Evolutionary conservation across 1,284 basidiomycete species (phyloP).

Genomic region (Neonothopanus nambi): DNA sequence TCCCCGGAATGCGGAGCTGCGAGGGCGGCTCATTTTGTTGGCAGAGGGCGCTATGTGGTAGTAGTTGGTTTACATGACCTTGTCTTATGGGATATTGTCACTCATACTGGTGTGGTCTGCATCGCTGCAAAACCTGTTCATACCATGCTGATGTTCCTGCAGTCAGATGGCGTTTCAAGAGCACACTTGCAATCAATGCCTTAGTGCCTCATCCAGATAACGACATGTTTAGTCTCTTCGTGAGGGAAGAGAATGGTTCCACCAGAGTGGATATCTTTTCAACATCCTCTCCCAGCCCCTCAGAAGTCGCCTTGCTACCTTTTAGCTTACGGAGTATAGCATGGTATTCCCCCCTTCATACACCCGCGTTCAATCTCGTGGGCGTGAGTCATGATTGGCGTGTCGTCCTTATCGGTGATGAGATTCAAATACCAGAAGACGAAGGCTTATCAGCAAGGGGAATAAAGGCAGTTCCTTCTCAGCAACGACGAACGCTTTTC

Average conservation of each 20-base stretch:
- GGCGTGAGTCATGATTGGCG: conserved; percentile 68
- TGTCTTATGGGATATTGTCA: conserved; percentile 81
- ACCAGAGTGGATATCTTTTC: conserved; percentile 48
- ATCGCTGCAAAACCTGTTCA: conserved; percentile 17
- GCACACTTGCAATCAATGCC: conserved; percentile 37
- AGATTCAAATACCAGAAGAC: conserved; percentile 39
- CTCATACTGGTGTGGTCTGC: conserved; percentile 60
- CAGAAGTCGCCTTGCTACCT: conserved; percentile 49
- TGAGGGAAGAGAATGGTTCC: conserved; percentile 35
- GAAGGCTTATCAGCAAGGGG: conserved; percentile 43
- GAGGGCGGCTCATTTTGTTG: conserved; percentile 62
- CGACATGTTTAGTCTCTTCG: conserved; percentile 59
- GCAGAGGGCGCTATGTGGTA: conserved; percentile 63
- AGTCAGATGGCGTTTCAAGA: conserved; percentile 64
- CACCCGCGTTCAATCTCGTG: conserved; percentile 52
- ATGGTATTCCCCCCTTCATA: conserved; percentile 43
- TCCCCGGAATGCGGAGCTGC: conserved; percentile 51
- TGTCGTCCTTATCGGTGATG: conserved; percentile 65
- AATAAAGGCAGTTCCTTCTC: conserved; percentile 35
- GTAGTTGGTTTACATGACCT: conserved; percentile 54
- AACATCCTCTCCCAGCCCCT: conserved; percentile 44
- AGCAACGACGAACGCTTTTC: conserved; percentile 61
- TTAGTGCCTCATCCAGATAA: conserved; percentile 57
- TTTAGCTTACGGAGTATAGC: conserved; percentile 56
- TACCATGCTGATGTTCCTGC: conserved; percentile 11